Conservation (phyloP, 176 grass and related monocot species). For the Elymus sibiricus region DNA sequence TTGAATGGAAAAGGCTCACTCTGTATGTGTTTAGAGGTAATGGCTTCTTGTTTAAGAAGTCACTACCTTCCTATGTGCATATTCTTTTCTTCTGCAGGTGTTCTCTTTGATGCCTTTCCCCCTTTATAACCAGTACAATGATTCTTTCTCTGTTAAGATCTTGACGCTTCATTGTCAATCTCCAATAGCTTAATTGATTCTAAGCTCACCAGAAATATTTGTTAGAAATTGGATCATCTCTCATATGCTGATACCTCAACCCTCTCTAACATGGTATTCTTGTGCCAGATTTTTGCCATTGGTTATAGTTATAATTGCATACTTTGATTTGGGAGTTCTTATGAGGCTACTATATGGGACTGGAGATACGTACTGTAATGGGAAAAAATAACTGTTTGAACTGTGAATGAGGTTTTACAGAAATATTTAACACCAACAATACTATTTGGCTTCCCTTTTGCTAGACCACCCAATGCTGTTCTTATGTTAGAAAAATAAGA, state of each 20-base stretch:
- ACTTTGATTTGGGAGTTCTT: not conserved
- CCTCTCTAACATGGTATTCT: not conserved
- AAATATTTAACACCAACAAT: not conserved
- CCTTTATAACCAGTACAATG: not conserved
- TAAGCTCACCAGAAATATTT: not conserved
- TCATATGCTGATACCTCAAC: not conserved
- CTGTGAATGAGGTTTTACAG: not conserved
- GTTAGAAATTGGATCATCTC: not conserved
- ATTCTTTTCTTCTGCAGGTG: conserved; percentile 27
- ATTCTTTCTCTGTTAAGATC: conserved; percentile 1
- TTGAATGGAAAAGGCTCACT: not conserved
- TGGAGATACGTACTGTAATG: not conserved
- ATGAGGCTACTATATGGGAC: not conserved
- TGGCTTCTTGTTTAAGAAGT: not conserved
- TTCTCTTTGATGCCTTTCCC: conserved; percentile 7
- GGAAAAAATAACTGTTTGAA: not conserved
- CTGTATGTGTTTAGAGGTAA: not conserved
- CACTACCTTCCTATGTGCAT: not conserved
- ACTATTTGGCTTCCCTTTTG: not conserved
- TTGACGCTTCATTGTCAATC: not conserved
- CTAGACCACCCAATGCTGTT: not conserved
- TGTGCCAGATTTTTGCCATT: not conserved
- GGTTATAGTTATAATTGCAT: not conserved
- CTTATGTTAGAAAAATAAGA: not conserved
- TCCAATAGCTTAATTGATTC: not conserved